Conservation (phyloP, 371 early-diverging fungal genomes). For the Mortierella polycephala region DNA sequence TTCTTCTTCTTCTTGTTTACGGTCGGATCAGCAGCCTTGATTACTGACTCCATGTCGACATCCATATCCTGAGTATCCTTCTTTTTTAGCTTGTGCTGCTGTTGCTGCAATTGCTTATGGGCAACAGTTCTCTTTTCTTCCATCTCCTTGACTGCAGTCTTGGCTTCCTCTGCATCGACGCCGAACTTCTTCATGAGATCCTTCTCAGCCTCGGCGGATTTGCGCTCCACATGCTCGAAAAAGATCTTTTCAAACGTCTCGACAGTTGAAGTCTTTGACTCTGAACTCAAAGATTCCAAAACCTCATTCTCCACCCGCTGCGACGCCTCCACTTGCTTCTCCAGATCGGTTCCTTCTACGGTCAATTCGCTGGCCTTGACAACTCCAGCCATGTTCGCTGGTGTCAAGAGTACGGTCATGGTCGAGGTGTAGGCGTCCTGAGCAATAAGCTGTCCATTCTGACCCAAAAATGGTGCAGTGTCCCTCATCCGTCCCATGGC, state of each 20-base stretch:
- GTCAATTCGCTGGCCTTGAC: conserved; percentile 46
- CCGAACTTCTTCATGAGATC: conserved; percentile 25
- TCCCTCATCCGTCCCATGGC: conserved; percentile 73
- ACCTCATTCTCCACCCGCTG: conserved; percentile 56
- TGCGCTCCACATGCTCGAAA: conserved; percentile 45
- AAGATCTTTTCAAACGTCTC: conserved; percentile 29
- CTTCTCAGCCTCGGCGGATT: conserved; percentile 25
- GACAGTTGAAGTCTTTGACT: conserved; percentile 19
- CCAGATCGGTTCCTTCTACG: conserved; percentile 15
- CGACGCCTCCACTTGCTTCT: conserved; percentile 48
- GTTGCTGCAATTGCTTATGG: conserved; percentile 8
- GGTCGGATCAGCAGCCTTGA: conserved; percentile 1
- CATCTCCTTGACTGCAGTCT: conserved; percentile 14
- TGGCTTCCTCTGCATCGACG: conserved; percentile 29
- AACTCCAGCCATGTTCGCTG: conserved; percentile 9
- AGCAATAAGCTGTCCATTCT: conserved; percentile 19
- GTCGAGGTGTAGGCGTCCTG: conserved; percentile 43
- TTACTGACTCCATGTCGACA: conserved; percentile 23
- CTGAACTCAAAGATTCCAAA: conserved; percentile 17
- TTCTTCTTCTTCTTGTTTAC: conserved; percentile 7
- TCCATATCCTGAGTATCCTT: conserved; percentile 29
- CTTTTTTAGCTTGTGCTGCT: conserved; percentile 4
- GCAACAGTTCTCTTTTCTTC: conserved; percentile 14
- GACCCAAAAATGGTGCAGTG: conserved; percentile 58
- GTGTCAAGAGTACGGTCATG: conserved; percentile 27